Conservation (phyloP, 495 filamentous ascomycete species). For the Penicillium canescens region DNA sequence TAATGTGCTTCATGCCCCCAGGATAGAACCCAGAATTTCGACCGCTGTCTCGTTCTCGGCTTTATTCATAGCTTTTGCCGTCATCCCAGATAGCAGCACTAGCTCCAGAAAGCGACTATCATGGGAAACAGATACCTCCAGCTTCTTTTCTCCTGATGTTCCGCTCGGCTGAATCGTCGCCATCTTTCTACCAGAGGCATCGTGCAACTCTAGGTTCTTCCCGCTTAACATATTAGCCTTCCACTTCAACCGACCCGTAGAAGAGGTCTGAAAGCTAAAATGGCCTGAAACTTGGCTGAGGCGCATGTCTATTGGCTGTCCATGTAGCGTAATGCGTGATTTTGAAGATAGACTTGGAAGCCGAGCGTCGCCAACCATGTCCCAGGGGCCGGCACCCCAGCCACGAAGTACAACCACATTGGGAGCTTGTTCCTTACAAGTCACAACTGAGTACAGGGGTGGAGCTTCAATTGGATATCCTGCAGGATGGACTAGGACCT, state of each 20-base stretch:
- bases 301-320: not conserved
- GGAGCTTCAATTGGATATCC: conserved; percentile 8
- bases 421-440: not conserved
- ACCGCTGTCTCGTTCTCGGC: not conserved
- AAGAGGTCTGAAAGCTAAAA: not conserved
- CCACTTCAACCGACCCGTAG: not conserved
- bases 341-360: conserved; percentile 1
- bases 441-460: not conserved
- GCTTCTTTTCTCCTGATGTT: not conserved
- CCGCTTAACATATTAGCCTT: not conserved
- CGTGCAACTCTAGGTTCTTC: not conserved
- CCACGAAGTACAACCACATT: not conserved
- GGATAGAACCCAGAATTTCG: not conserved
- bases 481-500: conserved; percentile 5
- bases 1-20: not conserved
- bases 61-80: not conserved
- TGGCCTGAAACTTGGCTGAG: not conserved
- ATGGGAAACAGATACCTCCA: not conserved
- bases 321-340: not conserved
- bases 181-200: not conserved
- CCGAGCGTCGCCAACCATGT: conserved; percentile 1
- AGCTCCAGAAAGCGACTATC: not conserved
- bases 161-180: not conserved
- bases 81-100: not conserved
- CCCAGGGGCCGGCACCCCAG: not conserved